Base-by-base conservation (phyloP, 176 grass and related monocot genomes). In the Echinochloa phyllopogon region DNA sequence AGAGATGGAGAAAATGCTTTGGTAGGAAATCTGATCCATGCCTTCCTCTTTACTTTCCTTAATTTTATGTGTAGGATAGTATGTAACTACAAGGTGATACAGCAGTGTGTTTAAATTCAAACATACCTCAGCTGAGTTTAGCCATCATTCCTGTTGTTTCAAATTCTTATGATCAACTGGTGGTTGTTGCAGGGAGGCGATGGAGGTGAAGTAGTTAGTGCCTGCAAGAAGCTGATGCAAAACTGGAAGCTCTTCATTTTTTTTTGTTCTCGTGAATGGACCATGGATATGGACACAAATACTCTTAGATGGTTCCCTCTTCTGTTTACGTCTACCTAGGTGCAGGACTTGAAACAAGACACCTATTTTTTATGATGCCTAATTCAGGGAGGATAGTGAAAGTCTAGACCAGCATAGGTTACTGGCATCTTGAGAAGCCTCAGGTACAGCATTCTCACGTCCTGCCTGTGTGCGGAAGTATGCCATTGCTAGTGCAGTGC, bases 1-100 rank as follows among this genome's bases (percentile, higher is more conserved):
- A 69, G 85, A 88, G 75, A 60, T 88, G 36, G 75, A 85, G 48
- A 76, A 62, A 52, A 64, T 83, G 39, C 73, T 75, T 58, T 80
- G 89, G 87, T 89, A 72, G 24, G 85, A 36, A 10, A 56, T 74
- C 66, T 37, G n/a, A 44, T 74, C 43, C 44, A 18, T 86, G 4
- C 36, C n/a, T 49, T 66, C 48, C 38, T 38, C 18, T 41, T 41
- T 73, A 13, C 45, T 74, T 47, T 33, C 2, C 25, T 83, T 49
- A 45, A 15, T 49, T 17, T 13, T 59, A 61, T 48, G 17, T 43
- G 10, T 49, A 2, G 3, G 67, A 23, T 38, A 47, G 20, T 47
- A 58, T 36, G 56, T 48, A 77, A 5, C 11, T 42, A 3, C 25
- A 9, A 52, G 72, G 9, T 66, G 18, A 51, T 51, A 45, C 24